Evolutionary conservation across 208 protist genomes (phyloP).

Genomic region (Trypanosoma grayi): DNA sequence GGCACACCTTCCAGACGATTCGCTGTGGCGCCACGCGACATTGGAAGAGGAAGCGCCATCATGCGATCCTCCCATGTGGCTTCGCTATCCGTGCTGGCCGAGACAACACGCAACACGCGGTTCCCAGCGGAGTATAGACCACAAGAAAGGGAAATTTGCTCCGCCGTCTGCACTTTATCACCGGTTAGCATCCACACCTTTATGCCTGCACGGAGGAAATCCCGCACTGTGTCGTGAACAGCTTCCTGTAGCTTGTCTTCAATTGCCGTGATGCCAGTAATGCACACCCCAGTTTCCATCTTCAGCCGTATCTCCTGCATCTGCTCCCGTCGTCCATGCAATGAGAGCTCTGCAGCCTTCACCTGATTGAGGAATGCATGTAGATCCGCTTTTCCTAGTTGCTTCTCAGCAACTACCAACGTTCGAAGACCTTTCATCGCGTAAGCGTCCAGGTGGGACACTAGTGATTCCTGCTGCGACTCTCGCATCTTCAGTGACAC

Average conservation of each 20-base stretch:
- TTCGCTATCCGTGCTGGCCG: background rate
- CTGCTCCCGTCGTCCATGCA: conserved; percentile 38
- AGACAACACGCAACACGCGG: conserved; percentile 50
- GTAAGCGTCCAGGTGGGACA: conserved; percentile 47
- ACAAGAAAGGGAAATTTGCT: conserved; percentile 93
- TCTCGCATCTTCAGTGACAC: conserved; percentile 1
- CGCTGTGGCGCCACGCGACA: background rate
- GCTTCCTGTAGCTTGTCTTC: conserved; percentile 97
- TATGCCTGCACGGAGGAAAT: conserved; percentile 77
- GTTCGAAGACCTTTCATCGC: conserved; percentile 71
- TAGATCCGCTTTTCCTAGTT: conserved; percentile 41
- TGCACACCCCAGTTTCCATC: conserved; percentile 84
- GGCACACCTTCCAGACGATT: background rate
- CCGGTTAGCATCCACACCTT: conserved; percentile 98
- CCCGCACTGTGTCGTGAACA: conserved; percentile 88
- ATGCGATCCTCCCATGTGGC: conserved; percentile 20
- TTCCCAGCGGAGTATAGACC: conserved; percentile 52
- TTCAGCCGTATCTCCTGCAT: conserved; percentile 43
- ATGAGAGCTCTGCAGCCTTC: conserved; percentile 31
- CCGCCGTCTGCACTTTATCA: conserved; percentile 98
- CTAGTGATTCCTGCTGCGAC: background rate
- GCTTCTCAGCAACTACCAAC: conserved; percentile 67
- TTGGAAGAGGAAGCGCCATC: conserved; percentile 5
- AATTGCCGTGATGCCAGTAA: conserved; percentile 95
- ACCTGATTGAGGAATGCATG: conserved; percentile 31